Evolutionary conservation across 116 monocot genomes (phyloP).

Genomic region (Phalaenopsis hybrid): DNA sequence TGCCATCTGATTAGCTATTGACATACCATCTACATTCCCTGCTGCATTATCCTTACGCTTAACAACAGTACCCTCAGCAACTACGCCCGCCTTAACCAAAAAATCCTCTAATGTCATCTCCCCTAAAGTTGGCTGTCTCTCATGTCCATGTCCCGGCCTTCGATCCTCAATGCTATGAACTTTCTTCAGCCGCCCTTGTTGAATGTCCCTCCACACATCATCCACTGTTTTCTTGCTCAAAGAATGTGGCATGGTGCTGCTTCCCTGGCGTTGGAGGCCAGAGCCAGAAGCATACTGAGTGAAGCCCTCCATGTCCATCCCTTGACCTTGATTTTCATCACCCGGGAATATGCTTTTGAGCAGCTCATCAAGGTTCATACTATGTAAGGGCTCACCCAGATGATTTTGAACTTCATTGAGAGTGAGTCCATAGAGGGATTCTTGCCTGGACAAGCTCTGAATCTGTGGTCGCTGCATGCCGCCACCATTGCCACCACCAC

Average conservation of each 20-base stretch:
- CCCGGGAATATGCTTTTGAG: conserved; percentile 54
- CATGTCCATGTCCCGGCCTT: conserved; percentile 12
- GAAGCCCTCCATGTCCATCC: conserved; percentile 4
- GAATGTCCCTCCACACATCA: conserved; percentile 73
- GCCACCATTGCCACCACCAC: conserved; percentile 24
- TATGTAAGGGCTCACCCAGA: conserved; percentile 59
- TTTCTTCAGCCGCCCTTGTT: conserved; percentile 19
- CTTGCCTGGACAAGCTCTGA: conserved; percentile 37
- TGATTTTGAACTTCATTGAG: conserved; percentile 65
- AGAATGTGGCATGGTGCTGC: conserved; percentile 32
- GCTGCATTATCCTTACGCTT: conserved; percentile 12
- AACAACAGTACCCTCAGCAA: conserved; percentile 19
- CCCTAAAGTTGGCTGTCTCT: conserved; percentile 45
- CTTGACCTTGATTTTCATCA: conserved; percentile 15
- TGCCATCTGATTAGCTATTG: neutral
- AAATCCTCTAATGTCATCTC: conserved; percentile 93
- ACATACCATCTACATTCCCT: conserved; percentile 13
- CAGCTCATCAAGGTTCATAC: conserved; percentile 96
- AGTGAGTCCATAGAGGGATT: conserved; percentile 57
- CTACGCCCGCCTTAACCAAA: conserved; percentile 63
- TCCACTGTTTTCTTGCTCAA: conserved; percentile 77
- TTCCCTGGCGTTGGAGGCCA: conserved; percentile 37
- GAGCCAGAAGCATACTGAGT: conserved; percentile 13
- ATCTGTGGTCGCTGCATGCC: conserved; percentile 25
- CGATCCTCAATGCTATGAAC: conserved; percentile 6